phyloP scores from a whole-genome alignment of 768 basidiomycete genomes.

The Russula abietina region DNA sequence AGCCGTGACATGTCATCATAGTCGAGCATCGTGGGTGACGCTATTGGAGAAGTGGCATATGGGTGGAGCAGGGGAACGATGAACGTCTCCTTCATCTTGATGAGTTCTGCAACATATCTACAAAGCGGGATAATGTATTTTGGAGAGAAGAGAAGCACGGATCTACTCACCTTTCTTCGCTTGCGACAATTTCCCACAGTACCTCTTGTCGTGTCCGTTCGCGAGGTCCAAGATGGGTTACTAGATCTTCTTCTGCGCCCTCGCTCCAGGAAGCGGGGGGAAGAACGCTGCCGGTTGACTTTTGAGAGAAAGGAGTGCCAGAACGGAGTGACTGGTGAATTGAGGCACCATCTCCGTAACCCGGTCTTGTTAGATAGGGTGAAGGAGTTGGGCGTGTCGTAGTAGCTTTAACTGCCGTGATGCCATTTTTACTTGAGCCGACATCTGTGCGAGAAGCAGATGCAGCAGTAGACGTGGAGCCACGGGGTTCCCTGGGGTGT shows the following conservation, averaged over 20 bases:
- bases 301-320: constrained; percentile 74
- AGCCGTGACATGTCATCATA: constrained; percentile 61
- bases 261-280: constrained; percentile 87
- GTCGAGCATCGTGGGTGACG: constrained; percentile 54
- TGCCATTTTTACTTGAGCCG: constrained; percentile 37
- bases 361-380: constrained; percentile 51
- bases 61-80: constrained; percentile 87
- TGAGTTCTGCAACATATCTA: constrained; percentile 89
- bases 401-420: constrained; percentile 43
- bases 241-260: constrained; percentile 89
- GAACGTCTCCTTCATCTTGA: constrained; percentile 91
- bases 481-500: constrained; percentile 65
- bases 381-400: constrained; percentile 58
- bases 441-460: constrained; percentile 60
- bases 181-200: constrained; percentile 92
- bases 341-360: constrained; percentile 43
- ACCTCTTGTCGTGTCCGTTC: constrained; percentile 96
- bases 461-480: constrained; percentile 57
- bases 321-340: constrained; percentile 67
- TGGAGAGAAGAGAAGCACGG: constrained; percentile 20
- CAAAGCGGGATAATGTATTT: constrained; percentile 3
- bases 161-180: constrained; percentile 76
- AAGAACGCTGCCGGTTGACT: constrained; percentile 64
- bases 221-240: constrained; percentile 85
- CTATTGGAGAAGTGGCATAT: constrained; percentile 52